Conservation (phyloP, 371 early-diverging fungal species). For the Mortierella sp. region DNA sequence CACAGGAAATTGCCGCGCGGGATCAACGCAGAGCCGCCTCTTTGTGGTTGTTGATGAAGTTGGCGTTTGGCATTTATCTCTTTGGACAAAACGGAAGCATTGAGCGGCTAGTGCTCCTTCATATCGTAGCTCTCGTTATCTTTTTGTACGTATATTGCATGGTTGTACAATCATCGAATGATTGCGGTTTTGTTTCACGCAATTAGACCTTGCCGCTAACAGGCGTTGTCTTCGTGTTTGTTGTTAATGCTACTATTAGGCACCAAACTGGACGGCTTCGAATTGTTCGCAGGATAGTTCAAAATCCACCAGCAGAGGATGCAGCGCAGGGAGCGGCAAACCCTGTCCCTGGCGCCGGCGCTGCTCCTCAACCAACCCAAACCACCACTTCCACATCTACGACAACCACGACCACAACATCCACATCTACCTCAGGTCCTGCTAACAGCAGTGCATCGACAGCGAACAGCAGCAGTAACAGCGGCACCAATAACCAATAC, state of each 20-base stretch:
- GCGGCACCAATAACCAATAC: slow-evolving; percentile 1
- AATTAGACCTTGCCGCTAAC: neutral
- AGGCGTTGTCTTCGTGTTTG: neutral
- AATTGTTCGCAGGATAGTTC: slow-evolving; percentile 53
- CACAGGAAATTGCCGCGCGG: slow-evolving; percentile 51
- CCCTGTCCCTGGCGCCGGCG: neutral
- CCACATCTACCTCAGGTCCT: slow-evolving; percentile 1
- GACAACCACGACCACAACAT: slow-evolving; percentile 18
- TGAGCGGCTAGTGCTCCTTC: slow-evolving; percentile 57
- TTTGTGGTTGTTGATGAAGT: slow-evolving; percentile 56
- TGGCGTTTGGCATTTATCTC: slow-evolving; percentile 58
- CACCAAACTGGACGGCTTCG: slow-evolving; percentile 60
- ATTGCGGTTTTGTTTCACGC: neutral
- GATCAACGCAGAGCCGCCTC: slow-evolving; percentile 54
- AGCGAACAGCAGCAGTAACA: neutral
- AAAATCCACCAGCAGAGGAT: slow-evolving; percentile 25
- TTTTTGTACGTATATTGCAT: slow-evolving; percentile 51
- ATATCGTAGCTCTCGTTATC: slow-evolving; percentile 54
- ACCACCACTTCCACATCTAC: slow-evolving; percentile 21
- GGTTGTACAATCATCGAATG: neutral
- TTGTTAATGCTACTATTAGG: slow-evolving; percentile 17
- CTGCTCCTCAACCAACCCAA: slow-evolving; percentile 8
- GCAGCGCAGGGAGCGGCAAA: slow-evolving; percentile 20
- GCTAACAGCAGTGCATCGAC: neutral
- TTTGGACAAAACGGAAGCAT: slow-evolving; percentile 60